phyloP scores from a whole-genome alignment of 1,139 yeast species.

The Candida sp. region DNA sequence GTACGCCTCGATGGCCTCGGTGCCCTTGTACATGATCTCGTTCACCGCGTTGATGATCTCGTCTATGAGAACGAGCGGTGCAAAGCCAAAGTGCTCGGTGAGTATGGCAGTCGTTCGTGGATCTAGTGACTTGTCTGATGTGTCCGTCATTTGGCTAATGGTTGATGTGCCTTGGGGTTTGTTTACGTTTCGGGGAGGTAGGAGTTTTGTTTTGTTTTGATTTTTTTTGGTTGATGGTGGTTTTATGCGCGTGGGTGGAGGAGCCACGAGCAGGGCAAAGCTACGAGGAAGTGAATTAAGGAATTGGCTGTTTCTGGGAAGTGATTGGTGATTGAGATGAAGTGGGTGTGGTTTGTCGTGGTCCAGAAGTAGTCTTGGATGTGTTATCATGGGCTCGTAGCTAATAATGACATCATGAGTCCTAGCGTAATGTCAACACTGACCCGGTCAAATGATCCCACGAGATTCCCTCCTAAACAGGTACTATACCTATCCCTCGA shows the following conservation, averaged over 20 bases:
- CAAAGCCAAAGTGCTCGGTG: conserved; percentile 87
- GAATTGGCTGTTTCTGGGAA: too few relatives aligned
- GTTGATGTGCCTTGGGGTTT: neutral
- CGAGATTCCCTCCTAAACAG: too few relatives aligned
- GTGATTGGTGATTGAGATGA: too few relatives aligned
- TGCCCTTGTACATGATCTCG: conserved; percentile 82
- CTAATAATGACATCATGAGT: too few relatives aligned
- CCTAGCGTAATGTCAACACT: too few relatives aligned
- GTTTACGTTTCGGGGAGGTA: neutral
- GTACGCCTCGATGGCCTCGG: conserved; percentile 77
- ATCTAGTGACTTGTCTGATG: conserved; percentile 9
- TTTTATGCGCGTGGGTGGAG: neutral
- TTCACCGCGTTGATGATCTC: conserved; percentile 92
- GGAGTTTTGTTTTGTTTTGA: neutral
- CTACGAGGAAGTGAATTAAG: too few relatives aligned
- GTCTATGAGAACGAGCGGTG: conserved; percentile 86
- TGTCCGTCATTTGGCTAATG: neutral
- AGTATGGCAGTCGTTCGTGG: conserved; percentile 28
- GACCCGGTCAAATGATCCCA: too few relatives aligned
- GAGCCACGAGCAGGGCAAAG: too few relatives aligned
- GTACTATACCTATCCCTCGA: too few relatives aligned
- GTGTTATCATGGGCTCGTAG: too few relatives aligned
- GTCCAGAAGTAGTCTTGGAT: too few relatives aligned
- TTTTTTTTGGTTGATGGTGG: neutral
- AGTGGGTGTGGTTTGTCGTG: too few relatives aligned